Conservation (phyloP, 345 rosid species). For the Dovyalis caffra region DNA sequence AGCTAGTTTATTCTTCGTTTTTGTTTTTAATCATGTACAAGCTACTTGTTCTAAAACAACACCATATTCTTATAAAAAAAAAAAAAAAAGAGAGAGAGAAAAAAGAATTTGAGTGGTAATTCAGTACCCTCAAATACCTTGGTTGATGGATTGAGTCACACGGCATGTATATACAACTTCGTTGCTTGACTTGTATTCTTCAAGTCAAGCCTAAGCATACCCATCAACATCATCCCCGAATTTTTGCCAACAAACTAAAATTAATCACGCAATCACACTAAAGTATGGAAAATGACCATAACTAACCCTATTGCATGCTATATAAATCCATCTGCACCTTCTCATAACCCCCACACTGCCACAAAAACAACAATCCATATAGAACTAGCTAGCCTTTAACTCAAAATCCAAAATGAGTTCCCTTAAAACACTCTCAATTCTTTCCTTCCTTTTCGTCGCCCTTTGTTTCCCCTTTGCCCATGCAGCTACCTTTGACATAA, state of each 20-base stretch:
- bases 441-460: constrained; percentile 12
- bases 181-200: neutral
- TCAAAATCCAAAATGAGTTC: neutral
- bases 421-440: neutral
- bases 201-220: neutral
- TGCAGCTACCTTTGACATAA: constrained; percentile 35
- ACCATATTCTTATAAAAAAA: too few species aligned
- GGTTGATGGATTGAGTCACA: neutral
- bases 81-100: too few species aligned
- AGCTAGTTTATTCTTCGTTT: too few species aligned
- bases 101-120: too few species aligned
- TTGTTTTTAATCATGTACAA: too few species aligned
- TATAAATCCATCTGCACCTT: neutral
- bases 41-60: too few species aligned
- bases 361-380: neutral
- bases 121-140: too few species aligned
- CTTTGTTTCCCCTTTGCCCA: constrained; percentile 11
- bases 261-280: neutral
- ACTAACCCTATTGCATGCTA: neutral
- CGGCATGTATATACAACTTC: neutral
- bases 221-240: neutral
- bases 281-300: too few species aligned
- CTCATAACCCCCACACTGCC: neutral
- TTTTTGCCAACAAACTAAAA: neutral
- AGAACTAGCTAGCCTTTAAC: neutral